Base-by-base conservation (phyloP, 305 asterid genomes). In the Fraxinus ornus region DNA sequence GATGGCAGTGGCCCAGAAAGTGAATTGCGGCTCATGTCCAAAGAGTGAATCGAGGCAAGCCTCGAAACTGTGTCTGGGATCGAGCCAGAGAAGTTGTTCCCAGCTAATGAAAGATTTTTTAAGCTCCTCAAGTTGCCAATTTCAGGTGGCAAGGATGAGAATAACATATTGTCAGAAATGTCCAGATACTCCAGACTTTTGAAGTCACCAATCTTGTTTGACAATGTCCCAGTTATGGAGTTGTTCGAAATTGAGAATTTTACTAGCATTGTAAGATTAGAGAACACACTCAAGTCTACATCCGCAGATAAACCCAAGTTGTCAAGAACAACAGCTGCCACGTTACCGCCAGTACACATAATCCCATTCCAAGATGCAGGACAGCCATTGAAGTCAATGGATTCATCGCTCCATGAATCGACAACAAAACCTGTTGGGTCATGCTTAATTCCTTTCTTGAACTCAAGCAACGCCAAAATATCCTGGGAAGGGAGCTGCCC, bases 301-400 rank as follows among this genome's bases (percentile, higher is more conserved):
- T 90, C 92, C 0, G 96, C 98, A 1, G 86, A 82, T 78, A 96
- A 82, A 19, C 94, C 94, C 64, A 94, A 84, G 78, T 92, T 87
- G 84, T 96, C 98, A 64, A 96, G 98, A 80, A 91, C 95, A 83
- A 96, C 95, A 0, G 93, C 98, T 5, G 96, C 98, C 36, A 96
- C 98, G 89, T 90, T 93, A 19, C 92, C 95, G 55, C 93, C 98
- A 84, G 87, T 91, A 77, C 99, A 96, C 97, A 93, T 91, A 47
- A 96, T 92, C 64, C 99, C 99, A 79, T 96, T 96, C 99, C 98
- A 96, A 39, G 98, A 92, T 0, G 98, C 91, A 78, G 99, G 99
- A 82, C 99, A 96, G 7, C 98, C 98, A 76, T 96, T 92, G 88
- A 94, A 94, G 86, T 94, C 98, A 36, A 94, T 93, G 10, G 99